A percentile compares a stretch with the other conserved stretches of the same genome.
phyloP scores from a whole-genome alignment of 345 rosid genomes.

The Heritiera littoralis region DNA sequence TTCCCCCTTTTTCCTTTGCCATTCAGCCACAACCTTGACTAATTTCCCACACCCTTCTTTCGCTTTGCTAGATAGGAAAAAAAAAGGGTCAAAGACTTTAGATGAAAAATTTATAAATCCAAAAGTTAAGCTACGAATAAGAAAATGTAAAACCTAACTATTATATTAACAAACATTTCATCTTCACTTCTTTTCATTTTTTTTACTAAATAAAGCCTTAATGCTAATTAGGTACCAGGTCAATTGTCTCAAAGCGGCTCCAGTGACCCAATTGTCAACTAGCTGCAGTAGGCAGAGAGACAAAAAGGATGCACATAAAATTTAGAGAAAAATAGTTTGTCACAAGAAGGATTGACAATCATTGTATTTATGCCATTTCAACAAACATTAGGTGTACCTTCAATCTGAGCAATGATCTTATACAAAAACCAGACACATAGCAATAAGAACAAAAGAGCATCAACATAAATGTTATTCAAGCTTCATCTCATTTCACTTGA shows the following conservation, averaged over 20 bases:
- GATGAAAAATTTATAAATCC: too few species aligned
- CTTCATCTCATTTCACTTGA: slow-evolving; percentile 5
- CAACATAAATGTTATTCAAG: slow-evolving; percentile 1
- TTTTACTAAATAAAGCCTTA: too few species aligned
- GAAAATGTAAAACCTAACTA: too few species aligned
- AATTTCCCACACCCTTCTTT: neutral
- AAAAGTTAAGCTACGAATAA: too few species aligned
- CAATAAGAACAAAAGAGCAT: neutral
- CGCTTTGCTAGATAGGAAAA: too few species aligned
- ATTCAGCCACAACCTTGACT: neutral
- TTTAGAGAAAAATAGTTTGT: neutral
- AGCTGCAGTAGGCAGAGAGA: neutral
- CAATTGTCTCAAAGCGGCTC: neutral
- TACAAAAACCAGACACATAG: neutral
- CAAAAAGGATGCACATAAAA: neutral
- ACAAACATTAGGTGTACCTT: slow-evolving; percentile 7
- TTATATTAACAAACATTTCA: too few species aligned
- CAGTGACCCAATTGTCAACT: neutral
- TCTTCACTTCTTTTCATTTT: too few species aligned
- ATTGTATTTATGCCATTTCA: neutral
- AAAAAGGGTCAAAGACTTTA: too few species aligned
- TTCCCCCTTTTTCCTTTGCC: neutral
- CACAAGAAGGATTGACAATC: neutral
- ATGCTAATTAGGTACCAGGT: neutral
- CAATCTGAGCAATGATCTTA: neutral